Evolutionary conservation across 2,329 filamentous ascomycete species (phyloP), one percentile per base, ranked within the genome.

Genomic region (Epichloe gansuensis): DNA sequence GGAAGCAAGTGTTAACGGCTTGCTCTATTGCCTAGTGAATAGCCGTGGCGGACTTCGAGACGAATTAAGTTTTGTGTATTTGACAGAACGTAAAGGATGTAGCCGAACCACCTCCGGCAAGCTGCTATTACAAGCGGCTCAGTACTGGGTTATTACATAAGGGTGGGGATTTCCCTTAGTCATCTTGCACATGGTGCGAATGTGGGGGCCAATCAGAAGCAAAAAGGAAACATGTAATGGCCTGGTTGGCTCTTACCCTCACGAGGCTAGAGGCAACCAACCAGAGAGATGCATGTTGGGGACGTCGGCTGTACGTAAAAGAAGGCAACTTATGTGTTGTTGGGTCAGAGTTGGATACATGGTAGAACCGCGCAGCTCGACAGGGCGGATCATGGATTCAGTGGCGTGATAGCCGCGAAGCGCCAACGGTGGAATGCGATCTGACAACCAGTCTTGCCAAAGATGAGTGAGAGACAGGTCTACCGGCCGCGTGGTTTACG

Each of bases 181-280:
- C 48, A 50, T 50, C 48, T 21, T 28, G 28, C 7, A 8, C 7
- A 8, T 28, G 28, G 28, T 28, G 28, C 28, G 2, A 44, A 52
- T 38, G 44, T 7, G 9, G 28, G 17, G 46, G 28, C 54, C 54
- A 55, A 53, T 55, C 50, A 51, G 3, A 31, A 17, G 17, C 17
- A 17, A 17, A 50, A 37, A 47, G 34, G 42, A 55, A 45, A 52
- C 46, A 50, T 50, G 17, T 17, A 47, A 50, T 44, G 31, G 17
- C 17, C 17, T 17, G 17, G 17, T 17, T 17, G 17, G 44, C 13
- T 11, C 52, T 46, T 37, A 11, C 15, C 48, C 48, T 47, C 39
- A 44, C 28, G 48, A 43, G 48, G 48, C 51, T 48, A 48, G 48
- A 51, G 48, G 46, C 31, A 43, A 45, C 17, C 31, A 43, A 45